phyloP scores from a whole-genome alignment of 306 rosid species.

The Cucumis cinereus region DNA sequence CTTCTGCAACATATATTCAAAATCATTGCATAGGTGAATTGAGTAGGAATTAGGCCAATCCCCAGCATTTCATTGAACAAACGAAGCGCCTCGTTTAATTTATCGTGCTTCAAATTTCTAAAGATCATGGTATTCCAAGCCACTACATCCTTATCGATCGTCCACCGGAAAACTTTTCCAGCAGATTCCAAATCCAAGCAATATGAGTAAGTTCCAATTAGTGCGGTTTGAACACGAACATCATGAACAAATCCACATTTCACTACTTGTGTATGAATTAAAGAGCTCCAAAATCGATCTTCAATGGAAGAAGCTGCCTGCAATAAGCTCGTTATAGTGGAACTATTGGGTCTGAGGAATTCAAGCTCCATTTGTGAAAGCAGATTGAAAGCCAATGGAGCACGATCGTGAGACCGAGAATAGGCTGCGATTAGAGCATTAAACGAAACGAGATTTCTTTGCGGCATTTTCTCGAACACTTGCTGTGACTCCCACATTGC shows the following conservation, averaged over 20 bases:
- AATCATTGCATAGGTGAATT: conserved; percentile 51
- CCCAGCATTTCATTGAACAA: conserved; percentile 35
- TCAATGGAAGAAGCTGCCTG: conserved; percentile 46
- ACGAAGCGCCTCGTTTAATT: conserved; percentile 25
- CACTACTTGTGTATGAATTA: conserved; percentile 50
- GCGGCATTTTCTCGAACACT: conserved; percentile 80
- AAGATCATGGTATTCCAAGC: conserved; percentile 70
- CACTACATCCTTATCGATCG: conserved; percentile 42
- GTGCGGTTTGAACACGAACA: conserved; percentile 50
- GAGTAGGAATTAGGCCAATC: conserved; percentile 40
- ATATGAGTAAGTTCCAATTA: conserved; percentile 62
- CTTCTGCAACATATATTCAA: conserved; percentile 47
- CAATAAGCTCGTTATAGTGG: conserved; percentile 56
- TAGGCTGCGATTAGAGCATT: conserved; percentile 60
- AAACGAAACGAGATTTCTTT: conserved; percentile 52
- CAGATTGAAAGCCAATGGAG: conserved; percentile 28
- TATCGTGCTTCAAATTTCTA: conserved; percentile 45
- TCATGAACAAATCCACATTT: conserved; percentile 54
- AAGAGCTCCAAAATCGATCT: conserved; percentile 39
- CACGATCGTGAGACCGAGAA: conserved; percentile 31
- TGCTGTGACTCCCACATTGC: conserved; percentile 27
- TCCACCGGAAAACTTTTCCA: conserved; percentile 33
- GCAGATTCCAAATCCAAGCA: conserved; percentile 51
- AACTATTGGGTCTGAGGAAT: conserved; percentile 40
- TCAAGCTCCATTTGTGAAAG: conserved; percentile 25